Percentiles rank a stretch among this genome's conserved stretches.
phyloP scores from a whole-genome alignment of 2,329 filamentous ascomycete genomes.

The Aspergillus japonicus region DNA sequence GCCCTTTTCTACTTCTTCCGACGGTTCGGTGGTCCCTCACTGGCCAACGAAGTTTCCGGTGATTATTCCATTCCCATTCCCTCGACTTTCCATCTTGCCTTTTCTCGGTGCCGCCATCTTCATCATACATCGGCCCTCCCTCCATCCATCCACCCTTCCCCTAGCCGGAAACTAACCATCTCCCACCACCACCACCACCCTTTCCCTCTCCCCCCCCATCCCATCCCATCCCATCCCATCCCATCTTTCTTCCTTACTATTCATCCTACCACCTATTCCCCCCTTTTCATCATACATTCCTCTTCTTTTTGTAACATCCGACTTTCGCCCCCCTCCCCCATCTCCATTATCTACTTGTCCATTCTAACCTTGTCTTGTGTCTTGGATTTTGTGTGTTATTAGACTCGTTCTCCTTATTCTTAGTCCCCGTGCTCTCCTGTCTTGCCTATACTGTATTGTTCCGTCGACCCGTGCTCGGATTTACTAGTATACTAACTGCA shows the following conservation, averaged over 20 bases:
- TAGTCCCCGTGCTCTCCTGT: constrained; percentile 8
- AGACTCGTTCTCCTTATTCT: constrained; percentile 7
- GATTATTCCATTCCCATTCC: constrained; percentile 17
- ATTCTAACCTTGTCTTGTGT: background rate
- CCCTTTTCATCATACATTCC: constrained; percentile 10
- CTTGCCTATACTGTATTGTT: constrained; percentile 12
- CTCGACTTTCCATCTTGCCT: constrained; percentile 11
- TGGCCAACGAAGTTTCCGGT: constrained; percentile 18
- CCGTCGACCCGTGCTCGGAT: constrained; percentile 7
- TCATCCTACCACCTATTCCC: constrained; percentile 8
- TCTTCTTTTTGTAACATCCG: constrained; percentile 6
- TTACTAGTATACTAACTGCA: constrained; percentile 14
- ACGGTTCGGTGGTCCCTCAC: constrained; percentile 7
- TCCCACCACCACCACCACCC: background rate
- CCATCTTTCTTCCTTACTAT: constrained; percentile 10
- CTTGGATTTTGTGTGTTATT: constrained; percentile 1
- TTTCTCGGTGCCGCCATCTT: constrained; percentile 1
- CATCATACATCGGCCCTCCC: constrained; percentile 6
- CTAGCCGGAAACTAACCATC: constrained; percentile 1
- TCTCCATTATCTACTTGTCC: constrained; percentile 6
- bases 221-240: constrained; percentile 17
- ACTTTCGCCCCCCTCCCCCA: constrained; percentile 15
- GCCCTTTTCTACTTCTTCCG: constrained; percentile 14
- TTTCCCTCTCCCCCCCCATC: constrained; percentile 8
- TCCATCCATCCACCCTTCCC: constrained; percentile 11